Conservation (phyloP, 441 rosid species). For the Theobroma grandiflorum region DNA sequence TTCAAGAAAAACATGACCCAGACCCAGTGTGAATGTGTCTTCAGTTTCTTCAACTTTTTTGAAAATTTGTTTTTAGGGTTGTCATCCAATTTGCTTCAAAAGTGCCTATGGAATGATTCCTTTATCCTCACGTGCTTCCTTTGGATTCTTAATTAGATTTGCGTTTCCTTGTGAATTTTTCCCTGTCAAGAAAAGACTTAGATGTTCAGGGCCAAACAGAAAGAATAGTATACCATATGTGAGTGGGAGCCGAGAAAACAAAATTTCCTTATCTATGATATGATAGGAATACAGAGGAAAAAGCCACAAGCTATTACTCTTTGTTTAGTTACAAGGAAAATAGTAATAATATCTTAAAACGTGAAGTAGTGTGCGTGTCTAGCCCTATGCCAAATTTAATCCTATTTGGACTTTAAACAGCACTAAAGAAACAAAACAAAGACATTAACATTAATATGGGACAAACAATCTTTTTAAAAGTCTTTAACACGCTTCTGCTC, state of each 20-base stretch:
- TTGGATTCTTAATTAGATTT: constrained; percentile 4
- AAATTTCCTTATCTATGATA: background rate
- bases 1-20: constrained; percentile 23
- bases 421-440: no score
- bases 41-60: background rate
- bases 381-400: no score
- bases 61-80: constrained; percentile 24
- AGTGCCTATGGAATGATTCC: constrained; percentile 39
- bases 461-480: no score
- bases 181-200: no score
- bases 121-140: constrained; percentile 33
- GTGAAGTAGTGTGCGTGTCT: no score
- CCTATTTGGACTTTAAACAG: no score
- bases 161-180: background rate
- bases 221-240: background rate
- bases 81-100: constrained; percentile 43
- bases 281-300: background rate
- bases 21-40: constrained; percentile 15
- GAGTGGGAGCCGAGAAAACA: background rate
- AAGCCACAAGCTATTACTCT: background rate
- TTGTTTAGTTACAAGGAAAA: background rate
- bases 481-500: no score
- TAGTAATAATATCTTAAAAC: no score
- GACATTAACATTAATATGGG: no score
- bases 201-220: background rate